Evolutionary conservation across 108 stramenopile genomes (phyloP), one percentile per base, ranked within the genome.

Genomic region (Cyclotella choctawhatcheeana): DNA sequence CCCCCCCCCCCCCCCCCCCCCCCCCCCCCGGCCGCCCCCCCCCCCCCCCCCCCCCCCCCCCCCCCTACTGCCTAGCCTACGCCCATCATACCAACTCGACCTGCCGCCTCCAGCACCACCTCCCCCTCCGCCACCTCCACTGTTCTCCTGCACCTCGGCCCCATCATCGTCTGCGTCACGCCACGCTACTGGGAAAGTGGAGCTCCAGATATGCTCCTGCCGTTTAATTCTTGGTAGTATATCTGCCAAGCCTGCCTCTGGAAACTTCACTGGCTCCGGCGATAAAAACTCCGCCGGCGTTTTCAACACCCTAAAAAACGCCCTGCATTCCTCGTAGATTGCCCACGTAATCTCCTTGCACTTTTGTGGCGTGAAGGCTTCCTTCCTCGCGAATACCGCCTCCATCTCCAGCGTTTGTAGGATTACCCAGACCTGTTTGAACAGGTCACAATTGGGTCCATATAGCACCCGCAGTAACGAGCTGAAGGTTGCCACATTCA

Each of bases 291-390:
- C 59, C 7, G 16, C 21, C 2, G 59, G 59, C 2, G 6, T 17
- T 10, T 22, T 26, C 21, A 16, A 10, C 18, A 17, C 40, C 1
- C 25, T 18, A 21, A 60, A 60, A 13, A 60, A 60, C 0, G 12
- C 3, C n/a, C 59, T 20, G 4, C 22, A 40, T n/a, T 60, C 59
- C 3, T 60, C 59, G 21, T 37, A 60, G 12, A 60, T 60, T 18
- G 59, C 59, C 59, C 59, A 60, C 27, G 59, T 60, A 35, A 60
- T 60, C 20, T 60, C 37, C 35, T 37, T 35, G 59, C 59, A 60
- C n/a, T 30, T 35, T 5, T 37, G n/a, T 3, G 33, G 37, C 0
- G 8, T 24, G 35, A 60, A 60, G 0, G 34, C 35, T 8, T 4
- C 6, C 22, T 8, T 17, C 4, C 0, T 21, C 40, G 25, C 21